Evolutionary conservation across 2,329 filamentous ascomycete species (phyloP).

Genomic region (Nannizzia gypsea): DNA sequence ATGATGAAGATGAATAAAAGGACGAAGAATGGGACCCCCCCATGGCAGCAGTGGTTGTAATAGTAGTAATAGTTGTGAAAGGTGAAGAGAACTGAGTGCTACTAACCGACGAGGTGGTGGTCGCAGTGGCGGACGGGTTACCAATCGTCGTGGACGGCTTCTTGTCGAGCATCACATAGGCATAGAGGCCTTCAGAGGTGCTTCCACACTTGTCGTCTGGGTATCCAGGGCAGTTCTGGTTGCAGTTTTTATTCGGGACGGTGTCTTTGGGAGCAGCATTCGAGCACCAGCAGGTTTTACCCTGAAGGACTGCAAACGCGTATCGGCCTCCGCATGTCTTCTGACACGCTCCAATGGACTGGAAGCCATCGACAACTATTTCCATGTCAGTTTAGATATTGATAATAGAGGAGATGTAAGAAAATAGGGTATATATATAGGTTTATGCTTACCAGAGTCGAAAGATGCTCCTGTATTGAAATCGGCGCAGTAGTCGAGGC

Average conservation of each 20-base stretch:
- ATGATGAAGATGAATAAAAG: background rate
- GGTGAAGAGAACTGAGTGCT: conserved; percentile 7
- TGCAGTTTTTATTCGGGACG: conserved; percentile 27
- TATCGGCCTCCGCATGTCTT: conserved; percentile 30
- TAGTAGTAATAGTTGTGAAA: background rate
- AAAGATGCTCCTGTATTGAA: conserved; percentile 34
- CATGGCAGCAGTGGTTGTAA: background rate
- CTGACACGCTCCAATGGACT: conserved; percentile 37
- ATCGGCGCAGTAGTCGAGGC: conserved; percentile 33
- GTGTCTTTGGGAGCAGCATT: conserved; percentile 33
- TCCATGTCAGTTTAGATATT: background rate
- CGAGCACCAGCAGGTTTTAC: conserved; percentile 40
- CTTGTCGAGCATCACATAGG: conserved; percentile 30
- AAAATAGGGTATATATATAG: no score
- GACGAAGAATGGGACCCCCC: no score
- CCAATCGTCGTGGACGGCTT: conserved; percentile 20
- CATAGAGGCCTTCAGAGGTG: conserved; percentile 28
- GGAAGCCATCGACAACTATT: conserved; percentile 30
- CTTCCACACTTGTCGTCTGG: conserved; percentile 36
- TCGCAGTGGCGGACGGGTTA: conserved; percentile 10
- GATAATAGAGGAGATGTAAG: no score
- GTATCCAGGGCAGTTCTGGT: conserved; percentile 36
- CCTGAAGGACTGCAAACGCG: conserved; percentile 37
- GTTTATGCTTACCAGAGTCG: conserved; percentile 25
- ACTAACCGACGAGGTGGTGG: conserved; percentile 14